These are phyloP conservation scores for Aspergillus uvarum DNA, from an alignment of 2,329 filamentous ascomycete species.

Conservation along the genomic window DNA sequence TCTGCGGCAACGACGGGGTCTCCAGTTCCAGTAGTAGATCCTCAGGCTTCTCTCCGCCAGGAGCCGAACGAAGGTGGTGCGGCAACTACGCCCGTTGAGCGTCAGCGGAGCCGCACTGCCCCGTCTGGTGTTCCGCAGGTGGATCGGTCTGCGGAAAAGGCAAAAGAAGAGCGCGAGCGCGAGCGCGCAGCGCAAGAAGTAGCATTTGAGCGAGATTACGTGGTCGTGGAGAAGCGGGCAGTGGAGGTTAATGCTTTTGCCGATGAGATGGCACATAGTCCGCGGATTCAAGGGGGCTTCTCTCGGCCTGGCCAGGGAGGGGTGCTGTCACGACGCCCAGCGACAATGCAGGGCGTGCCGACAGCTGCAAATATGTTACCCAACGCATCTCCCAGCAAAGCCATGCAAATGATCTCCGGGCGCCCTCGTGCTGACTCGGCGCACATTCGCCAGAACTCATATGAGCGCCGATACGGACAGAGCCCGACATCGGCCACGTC, in stretches of 20 bases:
- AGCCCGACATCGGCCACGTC: constrained; percentile 78
- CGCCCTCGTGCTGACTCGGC: constrained; percentile 58
- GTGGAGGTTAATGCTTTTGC: constrained; percentile 97
- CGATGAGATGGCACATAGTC: constrained; percentile 86
- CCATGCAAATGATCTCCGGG: constrained; percentile 71
- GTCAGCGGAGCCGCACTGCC: constrained; percentile 58
- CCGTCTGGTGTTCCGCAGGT: constrained; percentile 49
- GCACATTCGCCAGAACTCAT: constrained; percentile 75
- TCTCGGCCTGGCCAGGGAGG: constrained; percentile 58
- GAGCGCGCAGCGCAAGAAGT: constrained; percentile 79
- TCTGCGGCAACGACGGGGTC: constrained; percentile 26
- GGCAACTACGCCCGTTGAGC: constrained; percentile 54
- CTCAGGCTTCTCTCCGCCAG: constrained; percentile 44
- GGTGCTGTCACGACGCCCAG: constrained; percentile 67
- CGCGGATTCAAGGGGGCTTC: constrained; percentile 57
- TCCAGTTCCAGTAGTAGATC: constrained; percentile 32
- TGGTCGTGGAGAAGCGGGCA: constrained; percentile 89
- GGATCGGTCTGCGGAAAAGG: constrained; percentile 34
- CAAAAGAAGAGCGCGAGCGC: constrained; percentile 51
- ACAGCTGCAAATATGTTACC: constrained; percentile 69
- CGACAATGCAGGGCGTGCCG: constrained; percentile 71
- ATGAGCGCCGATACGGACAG: constrained; percentile 74
- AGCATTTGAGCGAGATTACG: constrained; percentile 89
- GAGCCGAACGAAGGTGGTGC: constrained; percentile 37
- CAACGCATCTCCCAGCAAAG: constrained; percentile 65